A percentile compares a stretch with the other conserved stretches of the same genome.
Evolutionary conservation across 2,329 filamentous ascomycete genomes (phyloP).

Genomic region (Penicillium digitatum): DNA sequence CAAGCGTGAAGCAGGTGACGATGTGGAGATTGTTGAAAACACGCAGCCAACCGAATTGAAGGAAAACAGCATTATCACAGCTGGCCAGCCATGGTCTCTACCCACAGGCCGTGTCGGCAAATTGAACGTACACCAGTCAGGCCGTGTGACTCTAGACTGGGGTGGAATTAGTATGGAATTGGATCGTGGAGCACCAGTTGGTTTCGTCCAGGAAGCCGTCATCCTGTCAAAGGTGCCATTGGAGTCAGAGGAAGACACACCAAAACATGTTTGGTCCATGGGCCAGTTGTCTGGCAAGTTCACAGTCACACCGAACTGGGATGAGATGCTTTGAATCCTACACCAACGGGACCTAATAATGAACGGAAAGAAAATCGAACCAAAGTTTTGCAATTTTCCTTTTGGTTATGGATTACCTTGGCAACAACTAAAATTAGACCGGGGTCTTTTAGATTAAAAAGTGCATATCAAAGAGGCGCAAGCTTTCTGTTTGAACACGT

Average conservation of each 20-base stretch:
- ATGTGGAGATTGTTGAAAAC: constrained; percentile 28
- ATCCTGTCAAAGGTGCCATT: constrained; percentile 28
- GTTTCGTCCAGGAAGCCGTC: constrained; percentile 60
- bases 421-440: background rate
- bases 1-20: constrained; percentile 32
- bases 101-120: constrained; percentile 58
- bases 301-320: constrained; percentile 60
- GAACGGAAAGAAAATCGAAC: background rate
- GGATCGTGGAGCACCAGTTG: constrained; percentile 53
- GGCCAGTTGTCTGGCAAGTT: constrained; percentile 63
- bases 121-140: constrained; percentile 58
- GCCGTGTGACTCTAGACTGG: constrained; percentile 60
- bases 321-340: constrained; percentile 42
- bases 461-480: background rate
- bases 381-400: background rate
- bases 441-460: background rate
- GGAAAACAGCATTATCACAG: constrained; percentile 36
- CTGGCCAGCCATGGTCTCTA: constrained; percentile 42
- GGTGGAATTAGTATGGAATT: constrained; percentile 58
- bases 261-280: constrained; percentile 52
- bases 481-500: no score
- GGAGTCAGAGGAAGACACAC: constrained; percentile 23
- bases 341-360: background rate
- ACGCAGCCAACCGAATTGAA: constrained; percentile 16
- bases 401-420: background rate